Conservation (phyloP, 805 yeast genomes). For the Cyberlindnera saturnus region DNA sequence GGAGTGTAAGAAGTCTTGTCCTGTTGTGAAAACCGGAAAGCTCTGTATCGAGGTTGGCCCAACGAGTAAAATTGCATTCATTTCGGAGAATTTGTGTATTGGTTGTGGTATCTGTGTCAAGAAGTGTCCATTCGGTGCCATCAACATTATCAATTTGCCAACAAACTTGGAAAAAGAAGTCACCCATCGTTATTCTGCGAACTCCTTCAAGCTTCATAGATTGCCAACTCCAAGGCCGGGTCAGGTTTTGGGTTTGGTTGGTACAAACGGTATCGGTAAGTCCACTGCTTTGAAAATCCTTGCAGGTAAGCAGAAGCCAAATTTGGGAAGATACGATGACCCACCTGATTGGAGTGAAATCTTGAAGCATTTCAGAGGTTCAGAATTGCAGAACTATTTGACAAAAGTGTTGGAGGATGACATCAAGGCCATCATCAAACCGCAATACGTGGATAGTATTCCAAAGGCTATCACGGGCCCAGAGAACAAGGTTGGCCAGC, state of each 20-base stretch:
- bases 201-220: conserved; percentile 94
- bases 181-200: conserved; percentile 96
- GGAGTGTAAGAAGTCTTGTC: conserved; percentile 95
- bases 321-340: conserved; percentile 86
- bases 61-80: conserved; percentile 85
- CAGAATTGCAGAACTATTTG: conserved; percentile 94
- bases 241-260: conserved; percentile 95
- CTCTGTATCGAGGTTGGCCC: conserved; percentile 96
- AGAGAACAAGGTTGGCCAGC: conserved; percentile 76
- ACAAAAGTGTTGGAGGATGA: conserved; percentile 90
- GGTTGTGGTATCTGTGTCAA: conserved; percentile 99
- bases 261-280: conserved; percentile 99
- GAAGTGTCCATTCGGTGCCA: conserved; percentile 97
- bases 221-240: conserved; percentile 99
- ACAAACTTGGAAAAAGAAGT: conserved; percentile 89
- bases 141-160: conserved; percentile 91
- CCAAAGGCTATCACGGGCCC: conserved; percentile 96
- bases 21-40: conserved; percentile 96
- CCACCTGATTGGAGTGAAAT: conserved; percentile 99
- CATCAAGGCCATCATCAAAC: conserved; percentile 95
- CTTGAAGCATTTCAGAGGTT: conserved; percentile 87
- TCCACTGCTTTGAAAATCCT: conserved; percentile 94
- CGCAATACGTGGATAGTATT: conserved; percentile 96
- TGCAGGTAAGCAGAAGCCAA: conserved; percentile 97
- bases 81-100: conserved; percentile 89